Evolutionary conservation across 148 eudicot species (phyloP).

Genomic region (Persicaria maculosa): DNA sequence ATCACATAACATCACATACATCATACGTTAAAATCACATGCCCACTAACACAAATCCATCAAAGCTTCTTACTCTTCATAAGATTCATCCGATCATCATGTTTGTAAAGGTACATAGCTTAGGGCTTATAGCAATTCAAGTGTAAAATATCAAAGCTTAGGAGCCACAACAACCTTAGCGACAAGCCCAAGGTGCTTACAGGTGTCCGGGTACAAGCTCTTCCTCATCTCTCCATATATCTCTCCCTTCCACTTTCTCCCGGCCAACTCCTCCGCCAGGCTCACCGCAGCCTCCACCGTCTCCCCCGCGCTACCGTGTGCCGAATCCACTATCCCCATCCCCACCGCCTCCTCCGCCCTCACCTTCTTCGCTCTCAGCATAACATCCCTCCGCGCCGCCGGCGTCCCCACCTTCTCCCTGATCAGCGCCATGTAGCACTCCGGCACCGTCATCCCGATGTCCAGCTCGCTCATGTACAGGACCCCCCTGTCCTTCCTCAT

Average conservation of each 20-base stretch:
- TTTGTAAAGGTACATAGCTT: too few relatives aligned
- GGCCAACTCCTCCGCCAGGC: conserved; percentile 23
- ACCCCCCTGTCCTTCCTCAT: conserved; percentile 20
- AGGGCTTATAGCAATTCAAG: too few relatives aligned
- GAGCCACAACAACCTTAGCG: conserved; percentile 13
- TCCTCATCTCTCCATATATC: conserved; percentile 37
- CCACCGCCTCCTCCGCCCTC: conserved; percentile 29
- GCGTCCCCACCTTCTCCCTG: conserved; percentile 27
- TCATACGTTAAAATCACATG: too few relatives aligned
- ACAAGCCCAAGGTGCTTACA: conserved; percentile 23
- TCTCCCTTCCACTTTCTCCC: conserved; percentile 32
- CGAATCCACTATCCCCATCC: conserved; percentile 23
- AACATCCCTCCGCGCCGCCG: conserved; percentile 27
- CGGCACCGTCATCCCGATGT: conserved; percentile 46
- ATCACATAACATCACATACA: too few relatives aligned
- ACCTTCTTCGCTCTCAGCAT: conserved; percentile 27
- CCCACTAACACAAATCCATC: too few relatives aligned
- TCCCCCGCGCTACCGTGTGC: conserved; percentile 18
- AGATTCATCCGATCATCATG: too few relatives aligned
- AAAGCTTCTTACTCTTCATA: too few relatives aligned
- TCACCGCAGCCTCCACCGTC: conserved; percentile 18
- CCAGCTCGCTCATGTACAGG: conserved; percentile 34
- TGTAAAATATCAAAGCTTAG: conserved; percentile 19
- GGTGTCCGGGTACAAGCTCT: conserved; percentile 28
- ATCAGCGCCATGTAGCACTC: conserved; percentile 37